Evolutionary conservation across 495 filamentous ascomycete genomes (phyloP), one percentile per base, ranked within the genome.

Genomic region (Rhizodiscina lignyota): DNA sequence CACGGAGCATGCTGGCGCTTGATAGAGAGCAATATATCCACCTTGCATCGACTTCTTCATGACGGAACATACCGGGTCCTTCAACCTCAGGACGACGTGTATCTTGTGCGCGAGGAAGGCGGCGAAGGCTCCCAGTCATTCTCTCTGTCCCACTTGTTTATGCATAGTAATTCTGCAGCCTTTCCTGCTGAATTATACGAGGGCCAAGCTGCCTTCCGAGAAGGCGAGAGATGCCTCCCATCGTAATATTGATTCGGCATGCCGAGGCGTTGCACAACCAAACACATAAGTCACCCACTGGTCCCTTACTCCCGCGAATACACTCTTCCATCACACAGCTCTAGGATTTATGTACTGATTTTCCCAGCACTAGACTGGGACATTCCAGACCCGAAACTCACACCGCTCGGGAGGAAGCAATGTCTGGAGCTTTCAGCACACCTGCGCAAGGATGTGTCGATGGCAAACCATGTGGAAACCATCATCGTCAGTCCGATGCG

Each of bases 401-500:
- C 72, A 0, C 58, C 62, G n/a, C 58, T 68, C 17, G 72, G 72
- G 13, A 48, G 31, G 17, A 13, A 50, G 16, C 72, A 77, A 48
- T 74, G 68, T 41, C 43, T 39, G 15, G 50, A 62, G 27, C 47
- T 77, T 18, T 49, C 56, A 15, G 51, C 56, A 24, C 47, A 49
- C 27, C 53, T 77, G 15, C 42, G 58, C 32, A 47, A 66, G 18
- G 49, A 60, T 12, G 49, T 61, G 23, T 55, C 63, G 11, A 46
- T 63, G 10, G 63, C 61, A n/a, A 47, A 58, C 16, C 43, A 70
- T 30, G 55, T 70, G 15, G 65, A 65, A 15, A 58, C 71, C 6
- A 66, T 76, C 28, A 43, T 77, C 17, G 59, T 66, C 37, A 72
- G 67, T 35, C 66, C 72, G 10, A 67, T 75, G 65, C 49, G 60